Base-by-base conservation (phyloP, 768 basidiomycete genomes). In the Podaxis pistillaris region DNA sequence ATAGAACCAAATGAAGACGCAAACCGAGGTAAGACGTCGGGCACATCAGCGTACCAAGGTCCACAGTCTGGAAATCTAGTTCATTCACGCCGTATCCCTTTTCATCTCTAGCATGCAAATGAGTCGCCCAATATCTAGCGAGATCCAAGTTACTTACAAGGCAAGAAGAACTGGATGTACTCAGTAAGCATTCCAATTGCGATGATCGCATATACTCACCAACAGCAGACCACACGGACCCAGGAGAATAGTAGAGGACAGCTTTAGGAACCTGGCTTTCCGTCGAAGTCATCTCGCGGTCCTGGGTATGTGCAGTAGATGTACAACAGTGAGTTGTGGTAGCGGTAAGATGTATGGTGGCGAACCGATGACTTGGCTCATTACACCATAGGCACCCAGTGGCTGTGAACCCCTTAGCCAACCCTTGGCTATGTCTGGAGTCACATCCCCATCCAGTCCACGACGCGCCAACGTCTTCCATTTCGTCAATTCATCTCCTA, bases 81-180 rank as follows among this genome's bases (percentile, higher is more conserved):
- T 95, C 94, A 70, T 93, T 90, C 30, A 79, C 69, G 3, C 85
- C 87, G 68, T 95, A 96, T 1, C 94, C 94, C 71, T 96, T 96
- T 75, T 96, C 94, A 64, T 79, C 78, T 62, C 83, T 84, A 60
- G 4, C 58, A 44, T 57, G 44, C 36, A 33, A 52, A 66, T 65
- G 24, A 66, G 54, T 51, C 22, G 62, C 58, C 54, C 46, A 46
- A 8, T 22, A 12, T n/a, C 24, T 36, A 37, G 44, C 47, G 4
- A 33, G 36, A 7, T 8, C 51, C 22, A 22, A 30, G n/a, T 13
- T 40, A 66, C 84, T 75, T 72, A 87, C 87, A 89, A 69, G 15
- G 86, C 74, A 44, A 89, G 76, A 46, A 85, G 79, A 50, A 78
- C 87, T 85, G 66, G 17, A 64, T 47, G 65, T 50, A 44, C 28